Conservation (phyloP, 257 asterid genomes). For the Apocynum venetum region DNA sequence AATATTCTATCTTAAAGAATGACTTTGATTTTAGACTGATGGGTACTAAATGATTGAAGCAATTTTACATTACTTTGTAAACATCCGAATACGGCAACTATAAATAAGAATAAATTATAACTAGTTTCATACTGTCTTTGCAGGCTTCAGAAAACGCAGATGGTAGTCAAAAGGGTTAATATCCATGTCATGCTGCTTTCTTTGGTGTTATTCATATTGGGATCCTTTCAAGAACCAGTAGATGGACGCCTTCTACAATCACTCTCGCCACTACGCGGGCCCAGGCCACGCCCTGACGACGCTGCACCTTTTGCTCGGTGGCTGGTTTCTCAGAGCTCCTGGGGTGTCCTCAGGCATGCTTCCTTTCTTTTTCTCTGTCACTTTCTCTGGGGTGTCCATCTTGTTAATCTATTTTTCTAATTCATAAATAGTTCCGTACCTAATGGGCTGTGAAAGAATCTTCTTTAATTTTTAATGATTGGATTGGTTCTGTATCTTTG, state of each 20-base stretch:
- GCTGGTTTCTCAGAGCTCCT: conserved; percentile 77
- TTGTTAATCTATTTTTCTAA: not conserved
- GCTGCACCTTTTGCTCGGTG: conserved; percentile 79
- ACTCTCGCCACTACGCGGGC: not conserved
- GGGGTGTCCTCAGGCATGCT: conserved; percentile 79
- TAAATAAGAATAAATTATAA: too few species aligned
- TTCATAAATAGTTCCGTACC: not conserved
- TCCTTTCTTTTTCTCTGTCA: too few species aligned
- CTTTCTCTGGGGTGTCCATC: not conserved
- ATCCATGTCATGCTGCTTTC: not conserved
- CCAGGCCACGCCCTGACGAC: conserved; percentile 58
- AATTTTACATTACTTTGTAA: too few species aligned
- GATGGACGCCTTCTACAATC: conserved; percentile 45
- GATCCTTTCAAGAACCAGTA: conserved; percentile 30
- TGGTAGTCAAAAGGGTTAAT: not conserved
- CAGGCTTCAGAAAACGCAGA: not conserved
- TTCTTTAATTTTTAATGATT: not conserved
- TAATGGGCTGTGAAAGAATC: not conserved
- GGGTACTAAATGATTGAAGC: too few species aligned
- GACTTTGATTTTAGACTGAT: too few species aligned
- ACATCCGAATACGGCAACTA: too few species aligned
- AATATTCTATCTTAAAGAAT: too few species aligned
- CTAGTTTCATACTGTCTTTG: too few species aligned
- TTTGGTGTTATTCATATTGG: conserved; percentile 25
- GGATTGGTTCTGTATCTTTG: not conserved